These are phyloP conservation scores for Populus hybrid DNA, from an alignment of 441 rosid genomes.

Conservation along the genomic window DNA sequence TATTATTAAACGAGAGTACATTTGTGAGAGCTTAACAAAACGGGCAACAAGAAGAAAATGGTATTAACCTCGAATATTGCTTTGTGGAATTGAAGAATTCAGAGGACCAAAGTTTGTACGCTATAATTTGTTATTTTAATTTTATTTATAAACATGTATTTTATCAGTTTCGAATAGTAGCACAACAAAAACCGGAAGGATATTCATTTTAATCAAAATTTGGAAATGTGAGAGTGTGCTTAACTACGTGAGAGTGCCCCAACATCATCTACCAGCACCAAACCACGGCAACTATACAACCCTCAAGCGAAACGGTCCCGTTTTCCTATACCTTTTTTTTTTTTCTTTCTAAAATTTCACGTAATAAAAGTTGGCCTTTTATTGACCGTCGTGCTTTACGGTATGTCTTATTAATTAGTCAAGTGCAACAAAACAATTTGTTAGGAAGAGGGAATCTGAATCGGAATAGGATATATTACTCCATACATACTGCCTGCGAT, in stretches of 20 bases:
- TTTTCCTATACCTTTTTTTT: no score
- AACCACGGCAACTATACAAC: neutral
- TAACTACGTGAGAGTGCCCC: no score
- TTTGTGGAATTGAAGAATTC: neutral
- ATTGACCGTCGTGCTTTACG: neutral
- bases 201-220: no score
- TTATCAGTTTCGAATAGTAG: neutral
- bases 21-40: neutral
- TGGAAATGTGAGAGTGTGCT: neutral
- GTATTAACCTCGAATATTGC: no score
- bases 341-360: neutral
- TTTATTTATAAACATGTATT: neutral
- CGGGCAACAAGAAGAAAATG: neutral
- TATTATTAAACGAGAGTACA: no score
- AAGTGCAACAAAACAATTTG: no score
- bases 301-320: neutral
- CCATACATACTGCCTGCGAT: neutral
- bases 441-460: no score
- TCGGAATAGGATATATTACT: no score
- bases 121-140: no score
- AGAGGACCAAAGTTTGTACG: neutral
- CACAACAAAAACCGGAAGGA: neutral
- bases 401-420: no score
- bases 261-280: neutral
- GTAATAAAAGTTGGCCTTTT: neutral